These are phyloP conservation scores for Raddia guianensis DNA, from an alignment of 176 grass and related monocot species.

Conservation along the genomic window DNA sequence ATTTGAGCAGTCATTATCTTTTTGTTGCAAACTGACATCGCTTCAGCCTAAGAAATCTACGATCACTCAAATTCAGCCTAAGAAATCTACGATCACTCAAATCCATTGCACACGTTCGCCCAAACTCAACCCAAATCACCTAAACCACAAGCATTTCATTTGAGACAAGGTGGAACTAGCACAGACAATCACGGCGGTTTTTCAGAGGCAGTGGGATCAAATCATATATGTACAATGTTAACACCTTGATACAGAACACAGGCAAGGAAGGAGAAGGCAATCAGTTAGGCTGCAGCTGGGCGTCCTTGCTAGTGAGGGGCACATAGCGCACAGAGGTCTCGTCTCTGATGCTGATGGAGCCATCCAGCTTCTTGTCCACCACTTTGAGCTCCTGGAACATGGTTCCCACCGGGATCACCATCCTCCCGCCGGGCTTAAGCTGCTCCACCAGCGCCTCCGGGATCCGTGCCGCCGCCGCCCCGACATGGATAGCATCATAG, in stretches of 20 bases:
- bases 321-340: conserved; percentile 73
- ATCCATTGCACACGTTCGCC: background rate
- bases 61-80: background rate
- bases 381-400: conserved; percentile 80
- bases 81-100: background rate
- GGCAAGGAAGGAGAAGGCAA: background rate
- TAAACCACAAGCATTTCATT: background rate
- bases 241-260: background rate
- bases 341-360: conserved; percentile 49
- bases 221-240: conserved; percentile 38
- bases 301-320: conserved; percentile 63
- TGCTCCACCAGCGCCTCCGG: conserved; percentile 60
- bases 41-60: background rate
- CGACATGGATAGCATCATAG: conserved; percentile 84
- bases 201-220: background rate
- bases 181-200: background rate
- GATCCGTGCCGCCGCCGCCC: conserved; percentile 68
- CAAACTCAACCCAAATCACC: background rate
- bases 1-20: background rate
- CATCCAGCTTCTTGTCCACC: conserved; percentile 70
- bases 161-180: background rate
- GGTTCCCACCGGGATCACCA: conserved; percentile 79
- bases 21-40: background rate
- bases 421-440: conserved; percentile 77
- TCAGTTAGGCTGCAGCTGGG: conserved; percentile 56